Evolutionary conservation across 768 basidiomycete genomes (phyloP).

Genomic region (Paxillus involutus): DNA sequence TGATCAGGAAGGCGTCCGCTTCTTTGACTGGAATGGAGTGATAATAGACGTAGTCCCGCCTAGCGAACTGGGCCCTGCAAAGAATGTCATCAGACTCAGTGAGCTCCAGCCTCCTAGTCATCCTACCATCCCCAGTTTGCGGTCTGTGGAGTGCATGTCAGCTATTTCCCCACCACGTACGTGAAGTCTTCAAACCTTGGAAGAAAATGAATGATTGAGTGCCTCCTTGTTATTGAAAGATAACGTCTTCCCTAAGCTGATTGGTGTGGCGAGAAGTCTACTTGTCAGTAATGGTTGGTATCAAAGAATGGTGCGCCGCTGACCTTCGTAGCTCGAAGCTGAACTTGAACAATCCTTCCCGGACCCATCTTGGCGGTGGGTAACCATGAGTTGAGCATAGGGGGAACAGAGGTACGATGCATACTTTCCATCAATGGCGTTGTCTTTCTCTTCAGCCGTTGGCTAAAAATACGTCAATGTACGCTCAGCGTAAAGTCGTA

Average conservation of each 20-base stretch:
- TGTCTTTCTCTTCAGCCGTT: slow-evolving; percentile 72
- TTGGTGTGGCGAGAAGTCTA: neutral
- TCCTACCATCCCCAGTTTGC: slow-evolving; percentile 86
- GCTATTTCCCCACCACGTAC: neutral
- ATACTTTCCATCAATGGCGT: slow-evolving; percentile 59
- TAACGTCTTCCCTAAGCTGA: slow-evolving; percentile 46
- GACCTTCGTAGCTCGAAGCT: slow-evolving; percentile 80
- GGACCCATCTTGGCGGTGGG: slow-evolving; percentile 59
- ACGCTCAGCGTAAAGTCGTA: neutral
- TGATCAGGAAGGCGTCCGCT: slow-evolving; percentile 71
- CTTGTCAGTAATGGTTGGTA: neutral
- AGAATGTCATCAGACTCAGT: neutral
- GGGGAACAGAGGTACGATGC: slow-evolving; percentile 2
- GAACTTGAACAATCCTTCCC: slow-evolving; percentile 85
- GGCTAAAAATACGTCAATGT: slow-evolving; percentile 47
- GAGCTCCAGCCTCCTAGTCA: neutral
- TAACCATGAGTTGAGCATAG: neutral
- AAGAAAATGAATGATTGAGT: slow-evolving; percentile 78
- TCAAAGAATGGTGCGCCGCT: neutral
- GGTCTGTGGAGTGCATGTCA: slow-evolving; percentile 43
- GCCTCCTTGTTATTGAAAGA: slow-evolving; percentile 74
- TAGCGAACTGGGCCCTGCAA: slow-evolving; percentile 74
- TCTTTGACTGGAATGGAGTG: slow-evolving; percentile 49
- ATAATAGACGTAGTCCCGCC: slow-evolving; percentile 69
- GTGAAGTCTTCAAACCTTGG: slow-evolving; percentile 43